Percentiles rank a stretch among this genome's conserved stretches.
phyloP scores from a whole-genome alignment of 345 rosid species.

The Moringa oleifera region DNA sequence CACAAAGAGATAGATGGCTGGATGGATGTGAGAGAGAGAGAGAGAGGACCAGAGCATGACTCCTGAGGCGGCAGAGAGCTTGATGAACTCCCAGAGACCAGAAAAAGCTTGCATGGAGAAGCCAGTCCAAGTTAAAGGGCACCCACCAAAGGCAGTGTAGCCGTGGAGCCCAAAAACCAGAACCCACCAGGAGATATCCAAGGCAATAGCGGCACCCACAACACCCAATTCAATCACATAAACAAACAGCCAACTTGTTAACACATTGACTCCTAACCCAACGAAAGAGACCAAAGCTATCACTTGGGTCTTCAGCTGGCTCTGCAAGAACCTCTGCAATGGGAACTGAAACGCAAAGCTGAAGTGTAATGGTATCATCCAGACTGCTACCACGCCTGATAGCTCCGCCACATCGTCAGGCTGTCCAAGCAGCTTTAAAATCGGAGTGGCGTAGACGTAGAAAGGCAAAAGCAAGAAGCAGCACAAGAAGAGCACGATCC shows the following conservation, averaged over 20 bases:
- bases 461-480: slow-evolving; percentile 44
- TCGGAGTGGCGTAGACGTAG: slow-evolving; percentile 51
- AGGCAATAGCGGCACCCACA: slow-evolving; percentile 44
- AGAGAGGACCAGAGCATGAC: slow-evolving; percentile 66
- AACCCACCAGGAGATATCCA: slow-evolving; percentile 65
- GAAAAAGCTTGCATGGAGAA: slow-evolving; percentile 48
- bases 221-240: slow-evolving; percentile 36
- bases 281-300: slow-evolving; percentile 32
- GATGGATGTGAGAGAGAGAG: too few relatives aligned
- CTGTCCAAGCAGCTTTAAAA: slow-evolving; percentile 54
- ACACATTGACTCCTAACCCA: slow-evolving; percentile 33
- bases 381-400: slow-evolving; percentile 38
- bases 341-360: slow-evolving; percentile 54
- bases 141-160: slow-evolving; percentile 35
- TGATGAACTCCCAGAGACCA: slow-evolving; percentile 51
- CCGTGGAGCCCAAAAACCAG: slow-evolving; percentile 24
- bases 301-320: slow-evolving; percentile 50
- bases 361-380: slow-evolving; percentile 59
- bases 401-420: slow-evolving; percentile 63
- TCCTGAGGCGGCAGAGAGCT: slow-evolving; percentile 64
- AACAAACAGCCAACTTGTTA: slow-evolving; percentile 51
- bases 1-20: neutral
- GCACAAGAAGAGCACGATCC: slow-evolving; percentile 45
- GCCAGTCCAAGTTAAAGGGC: slow-evolving; percentile 63
- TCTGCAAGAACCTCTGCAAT: slow-evolving; percentile 54